These are phyloP conservation scores for Phlegmacium glaucopus DNA, from an alignment of 768 basidiomycete species.

Conservation along the genomic window DNA sequence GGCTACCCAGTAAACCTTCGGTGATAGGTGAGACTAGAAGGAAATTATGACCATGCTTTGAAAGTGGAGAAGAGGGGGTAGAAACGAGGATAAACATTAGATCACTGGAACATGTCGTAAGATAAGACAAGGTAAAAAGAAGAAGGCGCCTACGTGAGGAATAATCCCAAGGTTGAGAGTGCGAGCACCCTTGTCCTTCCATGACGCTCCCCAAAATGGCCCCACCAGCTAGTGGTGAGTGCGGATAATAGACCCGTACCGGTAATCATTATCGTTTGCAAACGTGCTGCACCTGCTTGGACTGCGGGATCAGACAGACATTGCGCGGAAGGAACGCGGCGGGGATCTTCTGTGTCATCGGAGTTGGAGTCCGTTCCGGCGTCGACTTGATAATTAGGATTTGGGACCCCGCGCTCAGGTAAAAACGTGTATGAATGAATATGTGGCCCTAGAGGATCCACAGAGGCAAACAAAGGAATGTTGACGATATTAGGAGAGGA, in stretches of 20 bases:
- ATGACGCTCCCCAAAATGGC: conserved; percentile 71
- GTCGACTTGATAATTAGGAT: conserved; percentile 6
- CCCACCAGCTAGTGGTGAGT: conserved; percentile 89
- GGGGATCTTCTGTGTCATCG: conserved; percentile 32
- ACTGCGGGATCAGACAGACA: conserved; percentile 53
- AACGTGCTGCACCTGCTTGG: conserved; percentile 63
- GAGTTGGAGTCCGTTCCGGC: conserved; percentile 15
- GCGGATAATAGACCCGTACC: conserved; percentile 80
- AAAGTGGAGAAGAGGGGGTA: conserved; percentile 57
- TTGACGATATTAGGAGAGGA: not conserved
- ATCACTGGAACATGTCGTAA: conserved; percentile 47
- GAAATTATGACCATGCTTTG: conserved; percentile 68
- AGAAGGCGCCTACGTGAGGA: conserved; percentile 32
- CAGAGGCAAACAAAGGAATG: conserved; percentile 19
- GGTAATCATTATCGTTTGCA: conserved; percentile 75
- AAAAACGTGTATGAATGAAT: conserved; percentile 16
- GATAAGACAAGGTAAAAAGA: conserved; percentile 1
- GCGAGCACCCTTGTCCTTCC: conserved; percentile 81
- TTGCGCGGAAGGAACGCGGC: conserved; percentile 31
- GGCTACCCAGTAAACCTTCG: conserved; percentile 84
- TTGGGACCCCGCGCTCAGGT: not conserved
- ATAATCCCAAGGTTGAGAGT: conserved; percentile 58
- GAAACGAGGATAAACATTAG: conserved; percentile 82
- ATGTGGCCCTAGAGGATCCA: conserved; percentile 32
- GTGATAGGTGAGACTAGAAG: conserved; percentile 76